Base-by-base conservation (phyloP, 2,329 filamentous ascomycete species). In the Coniochaeta sp. region DNA sequence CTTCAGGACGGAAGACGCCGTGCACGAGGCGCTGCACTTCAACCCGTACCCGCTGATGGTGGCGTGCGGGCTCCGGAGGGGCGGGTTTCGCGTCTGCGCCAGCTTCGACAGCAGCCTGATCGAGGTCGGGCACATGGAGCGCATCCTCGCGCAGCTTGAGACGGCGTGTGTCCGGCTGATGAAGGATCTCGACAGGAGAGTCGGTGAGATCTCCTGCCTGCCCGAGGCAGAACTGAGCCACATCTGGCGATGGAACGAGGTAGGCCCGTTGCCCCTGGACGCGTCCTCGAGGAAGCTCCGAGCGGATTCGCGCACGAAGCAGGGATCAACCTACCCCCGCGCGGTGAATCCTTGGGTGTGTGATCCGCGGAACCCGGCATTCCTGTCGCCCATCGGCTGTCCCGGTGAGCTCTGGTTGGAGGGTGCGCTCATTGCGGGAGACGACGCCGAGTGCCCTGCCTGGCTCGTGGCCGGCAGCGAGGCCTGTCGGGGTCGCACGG, bases 21-120 rank as follows among this genome's bases (percentile, higher is more conserved):
- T 61, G 24, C 63, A 58, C n/a, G 63, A 65, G 42, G 62, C 63
- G 8, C 59, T 69, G 56, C 75, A 77, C 61, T 79, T 79, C 66
- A 79, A 78, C 58, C 73, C 77, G 0, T 81, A 81, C 61, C 74
- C 78, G 4, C 70, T 81, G 2, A 81, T 81, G 79, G 62, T 81
- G 24, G 78, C 71, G 3, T 79, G 72, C 64, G 75, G 75, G 5
- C 73, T 79, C 6, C 68, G 69, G 24, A 75, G 74, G 61, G 72
- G 64, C 7, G 76, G 77, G 1, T 75, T 80, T 59, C 67, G 74
- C 60, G 71, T 78, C 12, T 74, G 73, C 24, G 76, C 76, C 1
- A 78, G 72, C 62, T 79, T 78, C 40, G 77, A 79, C 50, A 71
- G 64, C 58, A 70, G 65, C 22, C 36, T 76, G n/a, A 66, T 77